phyloP scores from a whole-genome alignment of 371 early-diverging fungal species.

The Thermomucor indicae-seudaticae region DNA sequence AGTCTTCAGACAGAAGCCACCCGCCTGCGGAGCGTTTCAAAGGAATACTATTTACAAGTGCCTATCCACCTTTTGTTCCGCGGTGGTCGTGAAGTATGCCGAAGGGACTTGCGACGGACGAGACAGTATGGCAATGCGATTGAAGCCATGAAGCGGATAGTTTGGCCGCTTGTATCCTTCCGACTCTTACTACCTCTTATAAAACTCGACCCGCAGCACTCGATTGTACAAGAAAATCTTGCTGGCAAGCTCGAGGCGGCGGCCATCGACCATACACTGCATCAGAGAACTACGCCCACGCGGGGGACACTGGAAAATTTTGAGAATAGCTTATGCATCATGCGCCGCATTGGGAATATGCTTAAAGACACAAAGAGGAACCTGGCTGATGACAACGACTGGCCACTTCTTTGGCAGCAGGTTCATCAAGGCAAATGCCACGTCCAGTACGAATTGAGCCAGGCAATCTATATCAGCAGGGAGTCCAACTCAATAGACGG shows the following conservation, averaged over 20 bases:
- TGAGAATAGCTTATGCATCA: slow-evolving; percentile 11
- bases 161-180: slow-evolving; percentile 34
- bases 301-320: slow-evolving; percentile 11
- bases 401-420: slow-evolving; percentile 5
- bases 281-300: slow-evolving; percentile 8
- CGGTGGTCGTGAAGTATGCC: slow-evolving; percentile 16
- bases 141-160: slow-evolving; percentile 30
- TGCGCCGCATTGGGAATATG: slow-evolving; percentile 13
- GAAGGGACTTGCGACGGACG: slow-evolving; percentile 18
- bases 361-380: slow-evolving; percentile 9
- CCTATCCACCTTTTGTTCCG: slow-evolving; percentile 19
- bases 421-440: slow-evolving; percentile 5
- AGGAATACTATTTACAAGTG: slow-evolving; percentile 22
- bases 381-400: slow-evolving; percentile 11
- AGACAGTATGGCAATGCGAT: slow-evolving; percentile 32
- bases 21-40: slow-evolving; percentile 27
- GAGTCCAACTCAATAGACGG: slow-evolving; percentile 5
- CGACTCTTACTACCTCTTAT: slow-evolving; percentile 25
- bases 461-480: slow-evolving; percentile 4
- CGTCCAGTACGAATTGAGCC: slow-evolving; percentile 6
- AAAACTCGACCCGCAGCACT: too few species aligned
- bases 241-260: too few species aligned
- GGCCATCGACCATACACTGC: background rate
- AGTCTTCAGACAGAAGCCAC: slow-evolving; percentile 29
- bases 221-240: too few species aligned